These are phyloP conservation scores for Fonsecaea nubica DNA, from an alignment of 2,329 filamentous ascomycete species.

Conservation along the genomic window DNA sequence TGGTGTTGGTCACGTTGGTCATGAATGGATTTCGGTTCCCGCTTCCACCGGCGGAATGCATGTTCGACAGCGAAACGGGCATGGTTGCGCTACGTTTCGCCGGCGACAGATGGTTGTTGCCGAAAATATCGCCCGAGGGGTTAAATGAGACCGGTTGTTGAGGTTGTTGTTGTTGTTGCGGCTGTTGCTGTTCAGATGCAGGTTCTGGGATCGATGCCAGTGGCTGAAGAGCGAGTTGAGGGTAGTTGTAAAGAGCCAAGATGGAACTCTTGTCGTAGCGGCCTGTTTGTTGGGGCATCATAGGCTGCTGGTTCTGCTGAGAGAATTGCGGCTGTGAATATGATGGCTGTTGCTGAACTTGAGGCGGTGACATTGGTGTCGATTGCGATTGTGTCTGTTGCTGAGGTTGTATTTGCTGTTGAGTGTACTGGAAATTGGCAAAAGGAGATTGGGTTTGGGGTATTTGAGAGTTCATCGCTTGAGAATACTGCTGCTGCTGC, in stretches of 20 bases:
- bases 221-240: conserved; percentile 43
- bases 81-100: conserved; percentile 44
- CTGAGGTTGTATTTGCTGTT: conserved; percentile 27
- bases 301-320: conserved; percentile 36
- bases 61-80: conserved; percentile 41
- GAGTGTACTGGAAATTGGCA: conserved; percentile 36
- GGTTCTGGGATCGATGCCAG: conserved; percentile 42
- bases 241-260: conserved; percentile 55
- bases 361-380: conserved; percentile 16
- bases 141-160: conserved; percentile 37
- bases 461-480: conserved; percentile 3
- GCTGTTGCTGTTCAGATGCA: conserved; percentile 37
- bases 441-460: conserved; percentile 21
- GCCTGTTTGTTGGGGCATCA: conserved; percentile 51
- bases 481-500: conserved; percentile 15
- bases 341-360: conserved; percentile 29
- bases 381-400: conserved; percentile 23
- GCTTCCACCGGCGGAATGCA: conserved; percentile 39
- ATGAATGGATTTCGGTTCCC: conserved; percentile 46
- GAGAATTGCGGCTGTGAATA: conserved; percentile 29
- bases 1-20: conserved; percentile 26
- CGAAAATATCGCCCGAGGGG: conserved; percentile 30
- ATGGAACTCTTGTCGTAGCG: conserved; percentile 56
- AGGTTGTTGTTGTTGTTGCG: conserved; percentile 32
- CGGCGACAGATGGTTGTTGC: conserved; percentile 38